Base-by-base conservation (phyloP, 2,329 filamentous ascomycete species). In the Xylariales sp. region DNA sequence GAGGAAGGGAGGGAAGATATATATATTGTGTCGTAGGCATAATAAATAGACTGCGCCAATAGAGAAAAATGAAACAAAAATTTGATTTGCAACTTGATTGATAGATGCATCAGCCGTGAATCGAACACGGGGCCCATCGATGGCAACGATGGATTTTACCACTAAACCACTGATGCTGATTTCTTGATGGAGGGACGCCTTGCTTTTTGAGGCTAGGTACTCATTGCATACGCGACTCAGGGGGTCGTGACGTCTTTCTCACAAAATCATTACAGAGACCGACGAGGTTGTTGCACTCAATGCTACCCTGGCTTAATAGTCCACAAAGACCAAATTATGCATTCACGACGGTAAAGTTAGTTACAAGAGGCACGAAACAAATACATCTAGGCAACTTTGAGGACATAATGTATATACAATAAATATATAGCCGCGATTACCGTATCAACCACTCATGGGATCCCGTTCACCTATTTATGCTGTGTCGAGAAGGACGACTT, bases 401-500 rank as follows among this genome's bases (percentile, higher is more conserved):
- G 3, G 32, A 1, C 43, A 30, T 28, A 14, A 39, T 54, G 16
- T 55, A 57, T 23, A 41, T 43, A 58, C 23, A 34, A 34, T 45
- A 3, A 23, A 23, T 23, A 23, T 12, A 43, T 48, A 36, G 14
- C 8, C 16, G 30, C 8, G 3, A 53, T 43, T 12, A 46, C 14
- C 23, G n/a, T 28, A 43, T 41, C 49, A 14, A 8, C 18, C 12
- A 14, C 41, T 23, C n/a, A 16, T 1, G 39, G 50, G 16, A 18
- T 4, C 45, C 18, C 57, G 18, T 23, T 41, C 18, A 14, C 10
- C 14, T 55, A 39, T 53, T 77, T 80, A 90, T 55, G 87, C 85
- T 50, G 88, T 90, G 75, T 92, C 90, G 71, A 92, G 76, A 45
- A 92, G 82, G 58, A 92, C 79, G n/a, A 92, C 87, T 80, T 93